A percentile compares a stretch with the other conserved stretches of the same genome.
Conservation (phyloP, 352 stramenopile species). For the Phytophthora crassamura region DNA sequence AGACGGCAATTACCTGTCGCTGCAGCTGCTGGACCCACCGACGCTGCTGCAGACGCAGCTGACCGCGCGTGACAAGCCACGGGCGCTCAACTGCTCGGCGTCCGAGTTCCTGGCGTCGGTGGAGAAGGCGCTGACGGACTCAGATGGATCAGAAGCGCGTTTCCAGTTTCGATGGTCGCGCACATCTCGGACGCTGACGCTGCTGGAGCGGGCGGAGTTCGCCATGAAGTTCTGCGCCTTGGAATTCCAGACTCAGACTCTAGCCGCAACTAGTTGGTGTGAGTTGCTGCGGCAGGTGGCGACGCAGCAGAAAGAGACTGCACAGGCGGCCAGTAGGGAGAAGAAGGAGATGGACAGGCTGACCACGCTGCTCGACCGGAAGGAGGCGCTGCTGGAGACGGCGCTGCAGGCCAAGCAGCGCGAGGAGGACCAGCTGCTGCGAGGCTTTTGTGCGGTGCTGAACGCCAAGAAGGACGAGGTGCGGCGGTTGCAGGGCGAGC, state of each 20-base stretch:
- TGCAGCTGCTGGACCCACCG: slow-evolving; percentile 42
- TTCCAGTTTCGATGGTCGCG: slow-evolving; percentile 61
- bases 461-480: slow-evolving; percentile 75
- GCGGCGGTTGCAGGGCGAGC: slow-evolving; percentile 43
- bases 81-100: slow-evolving; percentile 49
- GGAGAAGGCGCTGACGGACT: slow-evolving; percentile 22
- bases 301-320: slow-evolving; percentile 2
- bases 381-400: slow-evolving; percentile 54
- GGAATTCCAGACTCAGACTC: slow-evolving; percentile 22
- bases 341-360: slow-evolving; percentile 34
- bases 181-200: slow-evolving; percentile 41
- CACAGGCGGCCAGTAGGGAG: slow-evolving; percentile 21
- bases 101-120: slow-evolving; percentile 44
- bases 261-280: no score
- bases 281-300: no score
- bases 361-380: slow-evolving; percentile 46
- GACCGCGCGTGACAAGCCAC: slow-evolving; percentile 44
- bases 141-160: not conserved
- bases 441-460: slow-evolving; percentile 57
- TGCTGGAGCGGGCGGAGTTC: slow-evolving; percentile 56
- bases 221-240: slow-evolving; percentile 65
- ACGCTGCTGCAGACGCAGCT: slow-evolving; percentile 43
- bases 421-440: slow-evolving; percentile 49
- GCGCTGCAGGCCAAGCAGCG: slow-evolving; percentile 53
- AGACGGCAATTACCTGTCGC: no score